These are phyloP conservation scores for Glarea lozoyensis DNA, from an alignment of 495 filamentous ascomycete species.

Conservation along the genomic window DNA sequence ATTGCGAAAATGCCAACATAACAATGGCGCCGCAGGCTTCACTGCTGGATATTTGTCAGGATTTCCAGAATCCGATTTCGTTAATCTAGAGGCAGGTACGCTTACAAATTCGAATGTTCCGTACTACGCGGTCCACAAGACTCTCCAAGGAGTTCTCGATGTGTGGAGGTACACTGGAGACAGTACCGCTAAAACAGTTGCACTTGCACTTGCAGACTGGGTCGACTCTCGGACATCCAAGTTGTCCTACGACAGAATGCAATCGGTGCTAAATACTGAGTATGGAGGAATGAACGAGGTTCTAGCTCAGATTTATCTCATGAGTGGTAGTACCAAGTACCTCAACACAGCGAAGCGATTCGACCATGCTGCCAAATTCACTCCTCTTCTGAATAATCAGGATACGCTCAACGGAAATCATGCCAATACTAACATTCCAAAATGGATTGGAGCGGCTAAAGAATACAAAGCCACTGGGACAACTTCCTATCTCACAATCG, in stretches of 20 bases:
- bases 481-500: constrained; percentile 24
- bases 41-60: constrained; percentile 25
- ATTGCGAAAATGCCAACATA: constrained; percentile 29
- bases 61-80: constrained; percentile 31
- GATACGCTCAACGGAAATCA: constrained; percentile 29
- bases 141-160: constrained; percentile 25
- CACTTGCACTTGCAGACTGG: constrained; percentile 27
- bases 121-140: constrained; percentile 25
- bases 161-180: constrained; percentile 27
- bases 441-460: constrained; percentile 28
- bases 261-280: constrained; percentile 27
- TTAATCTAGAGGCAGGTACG: constrained; percentile 20
- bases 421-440: constrained; percentile 32
- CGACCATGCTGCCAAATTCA: constrained; percentile 27
- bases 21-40: constrained; percentile 25
- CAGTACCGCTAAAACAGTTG: constrained; percentile 21
- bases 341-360: constrained; percentile 27
- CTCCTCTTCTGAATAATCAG: constrained; percentile 24
- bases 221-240: constrained; percentile 26
- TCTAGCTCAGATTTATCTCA: constrained; percentile 24
- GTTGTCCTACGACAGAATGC: constrained; percentile 27
- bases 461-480: constrained; percentile 26
- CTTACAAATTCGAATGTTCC: constrained; percentile 22
- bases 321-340: constrained; percentile 25
- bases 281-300: constrained; percentile 33